phyloP scores from a whole-genome alignment of 176 grass and related monocot genomes.

The Lolium perenne region DNA sequence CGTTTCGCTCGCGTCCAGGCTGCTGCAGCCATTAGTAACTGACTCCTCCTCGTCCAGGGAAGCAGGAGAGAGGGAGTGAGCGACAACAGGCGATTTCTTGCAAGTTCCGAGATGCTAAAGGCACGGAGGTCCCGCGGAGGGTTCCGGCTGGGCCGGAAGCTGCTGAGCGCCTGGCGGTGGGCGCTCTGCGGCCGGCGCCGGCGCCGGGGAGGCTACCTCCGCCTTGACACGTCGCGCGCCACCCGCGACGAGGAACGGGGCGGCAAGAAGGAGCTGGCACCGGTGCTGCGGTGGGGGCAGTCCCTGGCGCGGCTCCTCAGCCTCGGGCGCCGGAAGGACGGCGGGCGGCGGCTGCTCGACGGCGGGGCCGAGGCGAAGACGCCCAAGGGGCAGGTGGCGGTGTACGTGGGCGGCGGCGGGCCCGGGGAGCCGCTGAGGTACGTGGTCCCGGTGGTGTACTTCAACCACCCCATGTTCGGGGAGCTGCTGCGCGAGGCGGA shows the following conservation, averaged over 20 bases:
- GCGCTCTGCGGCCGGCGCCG: constrained; percentile 42
- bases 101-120: constrained; percentile 29
- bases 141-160: constrained; percentile 77
- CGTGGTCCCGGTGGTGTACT: constrained; percentile 90
- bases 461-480: constrained; percentile 94
- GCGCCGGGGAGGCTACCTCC: constrained; percentile 35
- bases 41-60: not conserved
- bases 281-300: constrained; percentile 61
- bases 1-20: constrained; percentile 5
- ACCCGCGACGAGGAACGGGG: constrained; percentile 9
- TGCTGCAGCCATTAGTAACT: not conserved
- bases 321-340: constrained; percentile 26
- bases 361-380: constrained; percentile 18
- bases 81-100: not conserved
- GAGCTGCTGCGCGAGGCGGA: constrained; percentile 88
- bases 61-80: not conserved
- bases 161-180: constrained; percentile 57
- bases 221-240: not conserved
- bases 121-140: constrained; percentile 65
- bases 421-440: constrained; percentile 57
- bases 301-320: constrained; percentile 52
- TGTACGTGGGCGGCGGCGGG: constrained; percentile 69
- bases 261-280: constrained; percentile 42
- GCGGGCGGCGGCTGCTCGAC: not conserved
- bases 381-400: constrained; percentile 91